Base-by-base conservation (phyloP, 352 stramenopile species). In the Globisporangium takayamanum region DNA sequence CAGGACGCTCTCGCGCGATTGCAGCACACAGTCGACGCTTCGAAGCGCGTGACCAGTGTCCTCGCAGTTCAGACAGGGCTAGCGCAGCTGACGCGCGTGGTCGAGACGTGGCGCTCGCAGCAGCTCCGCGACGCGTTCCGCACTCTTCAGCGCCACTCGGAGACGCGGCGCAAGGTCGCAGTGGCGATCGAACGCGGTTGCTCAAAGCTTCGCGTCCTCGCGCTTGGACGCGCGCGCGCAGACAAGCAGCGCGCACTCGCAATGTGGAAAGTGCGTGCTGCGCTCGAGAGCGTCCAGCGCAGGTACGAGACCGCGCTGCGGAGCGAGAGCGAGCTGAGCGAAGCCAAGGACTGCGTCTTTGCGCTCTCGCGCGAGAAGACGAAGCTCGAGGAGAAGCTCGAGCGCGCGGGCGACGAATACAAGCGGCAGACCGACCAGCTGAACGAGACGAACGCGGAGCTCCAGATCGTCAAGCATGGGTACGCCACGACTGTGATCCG, bases 261-360 rank as follows among this genome's bases (percentile, higher is more conserved):
- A 15, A 45, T 30, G 25, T 80, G 71, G 71, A 67, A 68, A 26
- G 61, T 69, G 3, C 53, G 42, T 41, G 62, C 62, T 18, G 69
- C 68, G 25, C 64, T 66, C 18, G 61, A 75, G 12, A 60, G 58
- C 45, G 58, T 67, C 37, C 60, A 50, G 18, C 49, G 50, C 2
- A 64, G 69, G 36, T 59, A 67, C 14, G 65, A 74, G 41, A 64
- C 51, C 18, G 53, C 68, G 0, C 64, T 71, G 44, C 48, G 73
- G 28, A 55, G 60, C 2, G 72, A 84, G 41, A 55, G 44, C 0
- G 71, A 68, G 36, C 62, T 89, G 36, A 30, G 52, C 2, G 76
- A 89, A 50, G 79, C 81, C 5, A 91, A 91, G 53, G 81, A 89
- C 50, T 91, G 77, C 33, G 69, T 91, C 2, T 89, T 91, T 52